phyloP scores from a whole-genome alignment of 768 basidiomycete species.

The Psilocybe azurescens region DNA sequence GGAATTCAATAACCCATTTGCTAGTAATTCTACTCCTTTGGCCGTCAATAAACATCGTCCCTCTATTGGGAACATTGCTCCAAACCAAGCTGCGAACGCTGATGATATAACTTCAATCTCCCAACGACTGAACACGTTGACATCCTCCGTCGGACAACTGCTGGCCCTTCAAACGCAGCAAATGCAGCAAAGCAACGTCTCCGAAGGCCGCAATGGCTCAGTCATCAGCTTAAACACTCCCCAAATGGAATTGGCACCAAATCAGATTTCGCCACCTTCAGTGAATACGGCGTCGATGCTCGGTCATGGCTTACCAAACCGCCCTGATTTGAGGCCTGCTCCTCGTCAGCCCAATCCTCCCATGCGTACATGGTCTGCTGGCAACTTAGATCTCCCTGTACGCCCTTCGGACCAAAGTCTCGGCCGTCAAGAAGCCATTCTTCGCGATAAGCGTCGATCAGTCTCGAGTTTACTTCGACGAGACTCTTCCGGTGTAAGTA shows the following conservation, averaged over 20 bases:
- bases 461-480: constrained; percentile 71
- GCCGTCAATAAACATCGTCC: constrained; percentile 51
- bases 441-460: constrained; percentile 78
- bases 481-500: constrained; percentile 75
- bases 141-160: constrained; percentile 85
- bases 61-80: constrained; percentile 72
- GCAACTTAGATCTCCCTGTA: constrained; percentile 75
- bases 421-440: constrained; percentile 46
- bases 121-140: constrained; percentile 78
- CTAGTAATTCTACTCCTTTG: constrained; percentile 46
- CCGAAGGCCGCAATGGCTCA: constrained; percentile 45
- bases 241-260: constrained; percentile 54
- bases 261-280: constrained; percentile 46
- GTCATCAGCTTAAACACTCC: constrained; percentile 43
- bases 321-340: constrained; percentile 65
- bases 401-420: constrained; percentile 53
- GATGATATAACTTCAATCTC: constrained; percentile 82
- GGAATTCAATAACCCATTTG: constrained; percentile 88
- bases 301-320: constrained; percentile 66
- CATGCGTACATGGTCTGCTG: constrained; percentile 85
- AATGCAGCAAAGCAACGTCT: constrained; percentile 49
- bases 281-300: constrained; percentile 45
- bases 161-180: constrained; percentile 82
- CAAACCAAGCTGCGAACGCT: constrained; percentile 67
- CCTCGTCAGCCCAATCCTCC: constrained; percentile 72